These are phyloP conservation scores for Pseudohalonectria lignicola DNA, from an alignment of 2,329 filamentous ascomycete species.

Conservation along the genomic window DNA sequence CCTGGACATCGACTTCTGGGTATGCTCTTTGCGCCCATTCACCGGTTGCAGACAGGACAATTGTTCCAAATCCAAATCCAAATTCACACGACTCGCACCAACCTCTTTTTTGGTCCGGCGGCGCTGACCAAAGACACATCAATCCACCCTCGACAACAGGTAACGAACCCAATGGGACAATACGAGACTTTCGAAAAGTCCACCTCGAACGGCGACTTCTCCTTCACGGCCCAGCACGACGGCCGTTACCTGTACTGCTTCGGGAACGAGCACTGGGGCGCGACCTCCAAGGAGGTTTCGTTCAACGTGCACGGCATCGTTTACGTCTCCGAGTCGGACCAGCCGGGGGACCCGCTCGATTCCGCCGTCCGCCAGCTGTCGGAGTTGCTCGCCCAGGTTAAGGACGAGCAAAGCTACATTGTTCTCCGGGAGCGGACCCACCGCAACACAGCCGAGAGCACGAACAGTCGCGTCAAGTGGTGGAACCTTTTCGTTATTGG, in stretches of 20 bases:
- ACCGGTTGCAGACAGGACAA: too few species aligned
- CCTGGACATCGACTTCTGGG: conserved; percentile 96
- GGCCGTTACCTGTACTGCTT: conserved; percentile 96
- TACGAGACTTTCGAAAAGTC: conserved; percentile 73
- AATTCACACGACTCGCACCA: too few species aligned
- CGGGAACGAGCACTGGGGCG: conserved; percentile 96
- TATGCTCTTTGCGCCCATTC: conserved; percentile 36
- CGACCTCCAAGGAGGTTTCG: conserved; percentile 92
- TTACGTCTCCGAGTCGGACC: conserved; percentile 84
- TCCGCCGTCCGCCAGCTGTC: conserved; percentile 77
- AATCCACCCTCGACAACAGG: too few species aligned
- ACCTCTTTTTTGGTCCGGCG: too few species aligned
- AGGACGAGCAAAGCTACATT: conserved; percentile 97
- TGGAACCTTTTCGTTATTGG: conserved; percentile 96
- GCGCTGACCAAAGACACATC: too few species aligned
- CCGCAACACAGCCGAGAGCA: conserved; percentile 97
- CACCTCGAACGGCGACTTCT: conserved; percentile 84
- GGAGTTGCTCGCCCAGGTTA: conserved; percentile 81
- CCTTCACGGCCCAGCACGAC: conserved; percentile 75
- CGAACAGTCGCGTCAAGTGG: conserved; percentile 96
- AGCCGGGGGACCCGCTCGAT: conserved; percentile 79
- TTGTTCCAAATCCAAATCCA: too few species aligned
- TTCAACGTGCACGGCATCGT: conserved; percentile 99
- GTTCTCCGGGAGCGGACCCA: conserved; percentile 90
- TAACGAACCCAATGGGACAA: conserved; percentile 65